These are phyloP conservation scores for Phytophthora hibernalis DNA, from an alignment of 352 stramenopile species.

Conservation along the genomic window DNA sequence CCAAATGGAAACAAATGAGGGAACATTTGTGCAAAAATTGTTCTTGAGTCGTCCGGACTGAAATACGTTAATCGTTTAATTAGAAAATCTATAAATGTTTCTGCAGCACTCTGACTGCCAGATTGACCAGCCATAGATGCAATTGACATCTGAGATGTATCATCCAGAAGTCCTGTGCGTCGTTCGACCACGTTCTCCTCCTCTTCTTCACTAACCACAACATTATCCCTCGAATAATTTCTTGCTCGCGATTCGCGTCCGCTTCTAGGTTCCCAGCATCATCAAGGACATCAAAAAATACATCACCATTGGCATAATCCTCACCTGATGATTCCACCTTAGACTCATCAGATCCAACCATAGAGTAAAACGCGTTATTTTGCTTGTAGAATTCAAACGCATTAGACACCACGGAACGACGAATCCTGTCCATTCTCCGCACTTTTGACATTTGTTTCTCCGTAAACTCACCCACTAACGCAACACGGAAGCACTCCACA, in stretches of 20 bases:
- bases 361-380: neutral
- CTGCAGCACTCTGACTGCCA: neutral
- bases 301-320: neutral
- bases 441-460: neutral
- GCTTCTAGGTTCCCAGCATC: neutral
- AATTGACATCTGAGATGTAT: neutral
- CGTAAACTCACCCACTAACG: neutral
- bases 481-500: neutral
- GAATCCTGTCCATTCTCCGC: neutral
- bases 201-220: neutral
- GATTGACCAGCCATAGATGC: neutral
- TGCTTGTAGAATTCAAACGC: constrained; percentile 9
- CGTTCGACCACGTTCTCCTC: neutral
- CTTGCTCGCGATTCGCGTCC: constrained; percentile 2
- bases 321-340: neutral
- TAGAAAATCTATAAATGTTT: neutral
- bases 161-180: neutral
- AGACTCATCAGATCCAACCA: neutral
- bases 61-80: neutral
- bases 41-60: neutral
- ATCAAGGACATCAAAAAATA: neutral
- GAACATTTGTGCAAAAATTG: constrained; percentile 2
- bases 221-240: constrained; percentile 1
- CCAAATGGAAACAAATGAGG: neutral
- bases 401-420: no score